phyloP scores from a whole-genome alignment of 2,329 filamentous ascomycete genomes.

The Emergomyces pasteurianus region DNA sequence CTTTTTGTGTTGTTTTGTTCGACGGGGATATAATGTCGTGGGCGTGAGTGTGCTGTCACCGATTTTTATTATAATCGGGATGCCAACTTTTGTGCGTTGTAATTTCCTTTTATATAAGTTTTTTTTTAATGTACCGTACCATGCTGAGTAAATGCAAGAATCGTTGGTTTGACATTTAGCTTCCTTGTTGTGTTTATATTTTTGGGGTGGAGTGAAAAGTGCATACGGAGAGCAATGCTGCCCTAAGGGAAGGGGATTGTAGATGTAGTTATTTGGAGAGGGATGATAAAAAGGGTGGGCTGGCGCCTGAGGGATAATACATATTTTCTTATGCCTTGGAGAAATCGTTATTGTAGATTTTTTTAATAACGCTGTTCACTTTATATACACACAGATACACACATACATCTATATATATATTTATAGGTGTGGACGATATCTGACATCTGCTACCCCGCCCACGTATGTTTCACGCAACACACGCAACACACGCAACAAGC shows the following conservation, averaged over 20 bases:
- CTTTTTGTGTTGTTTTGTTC: constrained; percentile 5
- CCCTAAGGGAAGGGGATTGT: not conserved
- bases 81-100: not conserved
- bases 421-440: no score
- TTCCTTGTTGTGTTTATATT: not conserved
- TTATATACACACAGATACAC: no score
- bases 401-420: no score
- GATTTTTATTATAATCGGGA: not conserved
- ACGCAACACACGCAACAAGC: no score
- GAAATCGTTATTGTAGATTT: not conserved
- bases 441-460: no score
- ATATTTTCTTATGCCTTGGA: not conserved
- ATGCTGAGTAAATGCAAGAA: not conserved
- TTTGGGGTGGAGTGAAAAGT: not conserved
- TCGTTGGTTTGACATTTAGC: not conserved
- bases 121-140: not conserved
- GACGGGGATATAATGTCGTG: not conserved
- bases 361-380: not conserved
- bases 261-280: not conserved
- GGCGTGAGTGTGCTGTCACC: not conserved
- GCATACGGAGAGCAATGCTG: not conserved
- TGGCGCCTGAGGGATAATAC: not conserved
- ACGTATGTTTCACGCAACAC: not conserved
- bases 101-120: not conserved
- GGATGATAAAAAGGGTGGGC: not conserved